These are phyloP conservation scores for Trichoderma polysporum DNA, from an alignment of 2,329 filamentous ascomycete species.

Conservation along the genomic window DNA sequence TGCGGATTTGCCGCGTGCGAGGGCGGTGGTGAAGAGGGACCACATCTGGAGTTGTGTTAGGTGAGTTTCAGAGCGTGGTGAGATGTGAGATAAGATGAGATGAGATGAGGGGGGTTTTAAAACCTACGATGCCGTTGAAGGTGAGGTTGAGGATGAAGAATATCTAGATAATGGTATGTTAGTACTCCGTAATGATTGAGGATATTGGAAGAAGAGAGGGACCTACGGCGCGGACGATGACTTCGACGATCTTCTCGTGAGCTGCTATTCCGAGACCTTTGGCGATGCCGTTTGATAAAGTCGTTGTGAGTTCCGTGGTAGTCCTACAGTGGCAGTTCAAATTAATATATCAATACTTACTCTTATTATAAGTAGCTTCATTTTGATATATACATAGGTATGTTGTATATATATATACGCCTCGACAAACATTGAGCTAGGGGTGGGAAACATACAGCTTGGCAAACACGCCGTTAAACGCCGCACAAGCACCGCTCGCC, in stretches of 20 bases:
- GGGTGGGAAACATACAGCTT: constrained; percentile 63
- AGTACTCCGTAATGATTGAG: neutral
- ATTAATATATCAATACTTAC: neutral
- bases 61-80: neutral
- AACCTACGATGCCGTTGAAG: constrained; percentile 68
- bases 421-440: neutral
- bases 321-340: constrained; percentile 41
- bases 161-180: constrained; percentile 44
- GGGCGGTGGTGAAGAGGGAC: constrained; percentile 76
- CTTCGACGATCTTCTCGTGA: constrained; percentile 46
- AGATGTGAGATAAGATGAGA: neutral
- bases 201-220: neutral
- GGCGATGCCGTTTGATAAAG: constrained; percentile 47
- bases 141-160: constrained; percentile 74
- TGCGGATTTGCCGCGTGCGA: constrained; percentile 71
- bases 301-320: constrained; percentile 55
- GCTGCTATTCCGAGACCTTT: constrained; percentile 43
- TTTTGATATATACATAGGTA: neutral
- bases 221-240: constrained; percentile 51
- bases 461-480: constrained; percentile 80
- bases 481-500: constrained; percentile 73
- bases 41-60: constrained; percentile 59
- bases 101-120: neutral
- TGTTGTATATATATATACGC: neutral
- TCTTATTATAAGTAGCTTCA: too few relatives aligned